phyloP scores from a whole-genome alignment of 176 grass and related monocot genomes.

The Raddia distichophylla region DNA sequence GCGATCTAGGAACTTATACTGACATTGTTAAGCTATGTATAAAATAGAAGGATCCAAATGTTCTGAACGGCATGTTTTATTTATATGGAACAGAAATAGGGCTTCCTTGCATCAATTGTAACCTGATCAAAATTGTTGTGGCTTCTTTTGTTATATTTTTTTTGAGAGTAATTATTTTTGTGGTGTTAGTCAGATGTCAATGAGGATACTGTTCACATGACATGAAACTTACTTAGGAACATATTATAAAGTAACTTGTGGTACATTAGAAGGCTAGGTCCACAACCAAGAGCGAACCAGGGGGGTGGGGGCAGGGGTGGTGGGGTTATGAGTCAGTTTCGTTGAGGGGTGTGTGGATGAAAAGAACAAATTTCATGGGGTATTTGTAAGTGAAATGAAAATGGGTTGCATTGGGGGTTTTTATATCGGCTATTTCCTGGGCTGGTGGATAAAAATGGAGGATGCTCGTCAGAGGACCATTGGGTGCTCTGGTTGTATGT shows the following conservation, averaged over 20 bases:
- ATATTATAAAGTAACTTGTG: background rate
- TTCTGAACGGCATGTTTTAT: background rate
- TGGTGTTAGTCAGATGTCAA: background rate
- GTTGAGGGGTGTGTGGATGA: background rate
- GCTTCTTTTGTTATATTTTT: background rate
- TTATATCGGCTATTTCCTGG: background rate
- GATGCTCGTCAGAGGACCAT: background rate
- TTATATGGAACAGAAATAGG: background rate
- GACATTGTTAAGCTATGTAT: background rate
- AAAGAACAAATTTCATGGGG: too few relatives aligned
- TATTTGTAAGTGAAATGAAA: background rate
- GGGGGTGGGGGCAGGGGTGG: background rate
- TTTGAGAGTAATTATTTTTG: background rate
- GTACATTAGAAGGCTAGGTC: background rate
- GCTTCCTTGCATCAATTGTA: background rate
- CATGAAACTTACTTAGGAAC: slow-evolving; percentile 2
- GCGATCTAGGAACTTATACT: background rate
- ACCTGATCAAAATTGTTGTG: background rate
- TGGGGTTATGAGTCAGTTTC: background rate
- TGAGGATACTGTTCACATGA: background rate
- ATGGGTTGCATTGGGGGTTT: background rate
- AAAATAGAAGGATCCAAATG: background rate
- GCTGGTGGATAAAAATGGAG: slow-evolving; percentile 7
- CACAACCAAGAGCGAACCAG: background rate
- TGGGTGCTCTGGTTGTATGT: background rate